Evolutionary conservation across 2,329 filamentous ascomycete genomes (phyloP), one percentile per base, ranked within the genome.

Genomic region (Fusarium buxicola): DNA sequence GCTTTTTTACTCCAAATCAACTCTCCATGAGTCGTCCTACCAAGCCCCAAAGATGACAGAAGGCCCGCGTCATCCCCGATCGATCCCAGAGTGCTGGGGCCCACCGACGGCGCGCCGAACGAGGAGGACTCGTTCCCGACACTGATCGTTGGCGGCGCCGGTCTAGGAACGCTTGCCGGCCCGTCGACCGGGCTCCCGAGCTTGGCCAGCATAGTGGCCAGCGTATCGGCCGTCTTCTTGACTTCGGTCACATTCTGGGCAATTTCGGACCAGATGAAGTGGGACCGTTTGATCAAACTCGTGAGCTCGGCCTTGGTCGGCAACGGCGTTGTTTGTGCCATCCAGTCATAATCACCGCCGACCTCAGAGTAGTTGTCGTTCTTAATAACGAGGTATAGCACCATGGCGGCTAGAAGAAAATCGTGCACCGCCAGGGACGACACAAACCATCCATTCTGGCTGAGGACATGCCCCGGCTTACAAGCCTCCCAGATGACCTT

Each of bases 361-460:
- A 64, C 68, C 8, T 81, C 77, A 31, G 70, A 68, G 56, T 80
- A 81, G 34, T 71, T 71, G 16, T 78, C 75, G 67, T 78, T 81
- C 60, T 81, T 79, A 21, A 82, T 69, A 15, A 82, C 74, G 15
- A 89, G 74, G 59, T 84, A 88, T 4, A 89, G 68, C 12, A 89
- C 80, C 80, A 87, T 86, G 51, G 84, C 81, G 0, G 86, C 86
- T 3, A 89, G 78, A 47, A 89, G 74, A 46, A 86, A 89, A 68
- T 89, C 86, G 46, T 88, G 85, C 47, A 85, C 80, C 10, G 82
- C 81, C 5, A 89, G 74, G 1, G 83, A 84, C 4, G 81, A 83
- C 16, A 87, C 71, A 64, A 88, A 87, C 82, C 85, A 88, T 6
- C 80, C 79, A 32, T 83, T 80, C 27, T 78, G 75, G 58, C 78